Base-by-base conservation (phyloP, 495 filamentous ascomycete genomes). In the Hyaloscypha bicolor region DNA sequence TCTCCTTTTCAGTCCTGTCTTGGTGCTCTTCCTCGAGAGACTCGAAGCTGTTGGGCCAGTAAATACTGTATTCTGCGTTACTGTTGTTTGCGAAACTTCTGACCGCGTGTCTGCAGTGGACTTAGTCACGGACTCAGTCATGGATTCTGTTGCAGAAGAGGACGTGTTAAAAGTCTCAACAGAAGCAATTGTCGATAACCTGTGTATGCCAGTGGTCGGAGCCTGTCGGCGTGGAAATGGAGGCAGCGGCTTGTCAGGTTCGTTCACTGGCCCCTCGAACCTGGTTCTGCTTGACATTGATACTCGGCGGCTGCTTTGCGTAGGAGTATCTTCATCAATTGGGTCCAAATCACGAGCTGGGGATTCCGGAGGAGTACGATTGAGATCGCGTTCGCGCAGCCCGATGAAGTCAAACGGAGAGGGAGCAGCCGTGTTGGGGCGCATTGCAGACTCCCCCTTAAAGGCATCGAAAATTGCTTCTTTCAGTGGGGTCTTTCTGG, bases 111-210 rank as follows among this genome's bases (percentile, higher is more conserved):
- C 66, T 58, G 65, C 33, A 19, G 60, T 29, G 2, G 60, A 63
- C 14, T 78, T 80, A 9, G 77, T 74, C 22, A n/a, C n/a, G n/a
- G n/a, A 25, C 2, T 67, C 66, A 51, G 65, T 22, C 11, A 45
- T 29, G 3, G 60, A 63, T 5, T 76, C 72, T 1, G 56, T 63
- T 79, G 78, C 9, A 79, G 81, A 35, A 73, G 78, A 48, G 73
- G 66, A 25, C 35, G 81, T 81, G 63, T 79, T 86, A 71, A 87
- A 81, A 3, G 86, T 86, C 66, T 90, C 88, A 11, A 82, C 78
- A 63, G 91, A 91, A 9, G 83, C 80, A 62, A 92, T 93, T 0
- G 90, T 93, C n/a, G 91, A 92, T 31, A 93, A 77, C 65, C 86
- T 84, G 70, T 91, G 86, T n/a, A 79, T 71, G 8, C 88, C 88